Base-by-base conservation (phyloP, 192 early-diverging fungal genomes). In the Linnemannia elongata region DNA sequence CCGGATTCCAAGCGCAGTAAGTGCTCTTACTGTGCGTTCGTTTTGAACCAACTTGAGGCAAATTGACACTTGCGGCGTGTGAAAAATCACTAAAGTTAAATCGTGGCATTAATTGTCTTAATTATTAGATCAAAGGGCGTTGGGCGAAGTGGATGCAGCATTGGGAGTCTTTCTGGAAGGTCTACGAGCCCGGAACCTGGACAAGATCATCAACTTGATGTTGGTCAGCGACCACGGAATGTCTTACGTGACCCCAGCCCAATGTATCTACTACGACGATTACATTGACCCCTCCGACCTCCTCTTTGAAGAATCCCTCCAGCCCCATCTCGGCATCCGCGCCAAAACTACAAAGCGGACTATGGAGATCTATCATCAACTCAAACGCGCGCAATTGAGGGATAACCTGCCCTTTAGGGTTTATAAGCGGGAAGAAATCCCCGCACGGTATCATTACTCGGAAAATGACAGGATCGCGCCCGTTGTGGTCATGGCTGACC, bases 151-250 rank as follows among this genome's bases (percentile, higher is more conserved):
- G 9, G 85, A 87, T 52, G 57, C 22, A 20, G 91, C 94, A 3
- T 71, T 97, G 12, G 92, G 92, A 6, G 85, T 91, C 49, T 89
- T 97, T 42, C 57, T 94, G 54, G 47, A 82, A 0, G 93, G 91
- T n/a, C 77, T 98, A 0, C 89, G 69, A 6, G 71, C 77, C 7
- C 93, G 95, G 41, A 91, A 93, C 68, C 85, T 96, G 75, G 89
- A 91, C 18, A 45, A 92, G 20, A 79, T 90, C 18, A 94, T 96
- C 35, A 95, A 97, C 81, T 47, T 97, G 2, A 78, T 91, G 73
- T 76, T 94, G 57, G 90, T 94, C 44, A 97, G 96, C 81, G 97
- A 99, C 85, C 97, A 99, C 60, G 97, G 97, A 9, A 99, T 99
- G 97, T 88, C 94, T 0, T 89, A 90, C 49, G 85, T 89, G 0